Percentiles rank a stretch among this genome's conserved stretches.
Conservation (phyloP, 495 filamentous ascomycete species). For the Tuber indicum region DNA sequence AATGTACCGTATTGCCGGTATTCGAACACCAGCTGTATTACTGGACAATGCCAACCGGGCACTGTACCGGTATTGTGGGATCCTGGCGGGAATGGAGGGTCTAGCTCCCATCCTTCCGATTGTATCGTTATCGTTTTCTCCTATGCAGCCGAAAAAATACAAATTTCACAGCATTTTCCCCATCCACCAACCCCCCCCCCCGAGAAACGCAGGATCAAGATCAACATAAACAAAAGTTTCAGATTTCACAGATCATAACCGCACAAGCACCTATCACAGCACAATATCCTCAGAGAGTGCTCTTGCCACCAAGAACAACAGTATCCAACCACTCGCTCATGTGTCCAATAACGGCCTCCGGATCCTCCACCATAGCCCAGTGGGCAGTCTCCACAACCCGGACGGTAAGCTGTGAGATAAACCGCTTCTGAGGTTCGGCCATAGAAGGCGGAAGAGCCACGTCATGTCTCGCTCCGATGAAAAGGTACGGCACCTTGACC, state of each 20-base stretch:
- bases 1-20: too few species aligned
- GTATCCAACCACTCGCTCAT: slow-evolving; percentile 32
- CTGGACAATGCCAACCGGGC: background rate
- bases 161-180: background rate
- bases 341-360: slow-evolving; percentile 47
- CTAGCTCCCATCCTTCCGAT: background rate
- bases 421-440: slow-evolving; percentile 60
- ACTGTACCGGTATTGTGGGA: background rate
- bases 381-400: slow-evolving; percentile 58
- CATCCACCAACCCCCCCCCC: background rate
- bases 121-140: background rate
- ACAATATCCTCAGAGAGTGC: slow-evolving; percentile 19
- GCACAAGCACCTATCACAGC: background rate
- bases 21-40: too few species aligned
- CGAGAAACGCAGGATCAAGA: background rate
- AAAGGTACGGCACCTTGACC: slow-evolving; percentile 64
- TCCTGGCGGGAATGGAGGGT: background rate
- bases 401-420: slow-evolving; percentile 55
- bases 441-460: slow-evolving; percentile 59
- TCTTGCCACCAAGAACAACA: slow-evolving; percentile 27
- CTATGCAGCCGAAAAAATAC: background rate
- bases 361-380: slow-evolving; percentile 64
- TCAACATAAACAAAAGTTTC: background rate
- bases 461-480: slow-evolving; percentile 67
- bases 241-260: background rate